Evolutionary conservation across 139 green algal species (phyloP).

Genomic region (Ettlia oleoabundans): DNA sequence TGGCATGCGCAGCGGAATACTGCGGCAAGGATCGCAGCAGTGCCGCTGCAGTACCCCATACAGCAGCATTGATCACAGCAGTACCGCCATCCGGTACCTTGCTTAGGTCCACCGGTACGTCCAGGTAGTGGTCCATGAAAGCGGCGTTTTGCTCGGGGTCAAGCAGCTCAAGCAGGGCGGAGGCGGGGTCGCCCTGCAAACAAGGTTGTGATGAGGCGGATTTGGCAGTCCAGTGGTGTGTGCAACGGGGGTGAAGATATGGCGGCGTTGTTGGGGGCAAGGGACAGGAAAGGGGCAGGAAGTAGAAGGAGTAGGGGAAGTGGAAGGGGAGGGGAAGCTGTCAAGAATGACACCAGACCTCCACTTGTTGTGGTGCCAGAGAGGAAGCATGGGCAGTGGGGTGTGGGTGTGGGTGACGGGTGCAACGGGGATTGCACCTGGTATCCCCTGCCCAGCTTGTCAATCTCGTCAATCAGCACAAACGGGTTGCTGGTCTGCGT

Average conservation of each 20-base stretch:
- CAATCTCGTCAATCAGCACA: constrained; percentile 98
- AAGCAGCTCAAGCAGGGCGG: constrained; percentile 95
- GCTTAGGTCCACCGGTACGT: constrained; percentile 95
- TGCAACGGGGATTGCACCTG: constrained; percentile 39
- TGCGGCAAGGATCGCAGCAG: no score
- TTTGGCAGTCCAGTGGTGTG: background rate
- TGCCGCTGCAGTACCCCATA: no score
- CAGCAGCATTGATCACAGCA: background rate
- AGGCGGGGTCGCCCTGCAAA: constrained; percentile 87
- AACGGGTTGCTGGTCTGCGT: constrained; percentile 89
- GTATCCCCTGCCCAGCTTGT: constrained; percentile 87
- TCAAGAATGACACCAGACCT: no score
- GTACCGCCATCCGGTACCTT: constrained; percentile 61
- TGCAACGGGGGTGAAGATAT: background rate
- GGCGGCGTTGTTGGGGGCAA: background rate
- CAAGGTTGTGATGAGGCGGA: background rate
- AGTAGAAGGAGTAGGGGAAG: no score
- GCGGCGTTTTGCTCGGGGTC: constrained; percentile 96
- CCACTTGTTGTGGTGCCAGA: no score
- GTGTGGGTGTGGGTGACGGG: no score
- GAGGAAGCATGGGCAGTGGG: no score
- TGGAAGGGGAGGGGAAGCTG: no score
- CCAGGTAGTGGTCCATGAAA: constrained; percentile 98
- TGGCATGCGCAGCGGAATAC: background rate
- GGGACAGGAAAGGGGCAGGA: no score